Evolutionary conservation across 2,329 filamentous ascomycete species (phyloP).

Genomic region (Fusarium subglutinans): DNA sequence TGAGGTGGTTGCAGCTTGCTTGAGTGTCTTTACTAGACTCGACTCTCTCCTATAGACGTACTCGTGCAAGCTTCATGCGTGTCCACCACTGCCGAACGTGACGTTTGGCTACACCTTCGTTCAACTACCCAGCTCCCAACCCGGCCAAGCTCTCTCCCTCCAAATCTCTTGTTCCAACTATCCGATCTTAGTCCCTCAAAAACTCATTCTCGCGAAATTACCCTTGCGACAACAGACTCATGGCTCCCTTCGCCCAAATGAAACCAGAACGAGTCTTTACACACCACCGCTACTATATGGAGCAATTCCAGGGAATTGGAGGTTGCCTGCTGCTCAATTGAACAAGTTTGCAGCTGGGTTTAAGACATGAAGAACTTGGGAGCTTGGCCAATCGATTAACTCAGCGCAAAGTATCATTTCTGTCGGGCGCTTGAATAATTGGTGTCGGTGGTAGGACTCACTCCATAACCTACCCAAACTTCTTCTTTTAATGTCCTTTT

Average conservation of each 20-base stretch:
- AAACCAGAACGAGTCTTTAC: conserved; percentile 6
- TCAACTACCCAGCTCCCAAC: conserved; percentile 31
- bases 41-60: conserved; percentile 84
- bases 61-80: conserved; percentile 2
- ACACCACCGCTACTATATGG: conserved; percentile 18
- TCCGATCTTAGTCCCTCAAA: conserved; percentile 19
- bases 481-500: conserved; percentile 40
- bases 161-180: conserved; percentile 24
- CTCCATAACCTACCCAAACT: conserved; percentile 11
- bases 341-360: conserved; percentile 8
- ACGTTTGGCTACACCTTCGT: conserved; percentile 22
- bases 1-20: conserved; percentile 94
- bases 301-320: conserved; percentile 31
- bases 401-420: conserved; percentile 1
- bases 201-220: conserved; percentile 25
- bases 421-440: conserved; percentile 22
- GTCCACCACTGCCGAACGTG: conserved; percentile 15
- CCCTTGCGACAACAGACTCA: conserved; percentile 24
- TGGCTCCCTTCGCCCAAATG: conserved; percentile 8
- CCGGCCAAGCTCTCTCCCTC: conserved; percentile 29
- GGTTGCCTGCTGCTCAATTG: conserved; percentile 15
- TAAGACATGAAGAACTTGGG: conserved; percentile 5
- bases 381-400: conserved; percentile 19
- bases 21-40: conserved; percentile 96
- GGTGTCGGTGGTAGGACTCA: conserved; percentile 19